A percentile compares a stretch with the other conserved stretches of the same genome.
These are phyloP conservation scores for Pichia sp. DNA, from an alignment of 1,139 yeast species.

Conservation along the genomic window DNA sequence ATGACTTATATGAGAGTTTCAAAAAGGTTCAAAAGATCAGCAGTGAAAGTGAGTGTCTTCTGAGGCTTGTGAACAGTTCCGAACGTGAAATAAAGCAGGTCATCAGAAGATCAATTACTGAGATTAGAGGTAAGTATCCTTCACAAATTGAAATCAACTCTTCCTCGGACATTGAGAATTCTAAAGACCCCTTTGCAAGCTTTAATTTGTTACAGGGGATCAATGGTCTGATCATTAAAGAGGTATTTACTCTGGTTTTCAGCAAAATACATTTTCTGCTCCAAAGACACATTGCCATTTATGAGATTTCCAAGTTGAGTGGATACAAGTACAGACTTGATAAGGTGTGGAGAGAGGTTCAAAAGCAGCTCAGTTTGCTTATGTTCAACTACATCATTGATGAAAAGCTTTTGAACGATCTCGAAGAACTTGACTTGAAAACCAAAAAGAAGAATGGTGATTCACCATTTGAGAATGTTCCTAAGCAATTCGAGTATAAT, in stretches of 20 bases:
- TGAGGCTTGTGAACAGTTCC: slow-evolving; percentile 42
- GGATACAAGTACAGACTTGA: slow-evolving; percentile 37
- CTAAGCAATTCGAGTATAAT: slow-evolving; percentile 14
- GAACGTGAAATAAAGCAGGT: slow-evolving; percentile 44
- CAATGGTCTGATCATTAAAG: slow-evolving; percentile 54
- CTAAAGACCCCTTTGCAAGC: slow-evolving; percentile 18
- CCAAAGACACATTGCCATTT: slow-evolving; percentile 63
- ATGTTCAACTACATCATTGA: slow-evolving; percentile 50
- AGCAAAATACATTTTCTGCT: slow-evolving; percentile 54
- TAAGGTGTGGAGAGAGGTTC: slow-evolving; percentile 51
- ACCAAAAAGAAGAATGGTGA: slow-evolving; percentile 10
- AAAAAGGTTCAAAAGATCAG: slow-evolving; percentile 35
- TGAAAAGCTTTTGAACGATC: slow-evolving; percentile 20
- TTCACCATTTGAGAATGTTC: slow-evolving; percentile 20
- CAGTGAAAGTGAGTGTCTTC: slow-evolving; percentile 55
- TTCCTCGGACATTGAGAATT: slow-evolving; percentile 8
- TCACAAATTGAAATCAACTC: slow-evolving; percentile 26
- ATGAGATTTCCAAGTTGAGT: slow-evolving; percentile 20
- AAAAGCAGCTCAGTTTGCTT: slow-evolving; percentile 50
- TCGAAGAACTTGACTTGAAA: slow-evolving; percentile 17
- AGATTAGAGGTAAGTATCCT: slow-evolving; percentile 49
- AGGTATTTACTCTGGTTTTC: slow-evolving; percentile 63
- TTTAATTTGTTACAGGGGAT: slow-evolving; percentile 39
- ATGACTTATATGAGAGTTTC: slow-evolving; percentile 14
- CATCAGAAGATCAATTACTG: slow-evolving; percentile 57